These are phyloP conservation scores for Fomes fomentarius DNA, from an alignment of 1,284 basidiomycete species.

Conservation along the genomic window DNA sequence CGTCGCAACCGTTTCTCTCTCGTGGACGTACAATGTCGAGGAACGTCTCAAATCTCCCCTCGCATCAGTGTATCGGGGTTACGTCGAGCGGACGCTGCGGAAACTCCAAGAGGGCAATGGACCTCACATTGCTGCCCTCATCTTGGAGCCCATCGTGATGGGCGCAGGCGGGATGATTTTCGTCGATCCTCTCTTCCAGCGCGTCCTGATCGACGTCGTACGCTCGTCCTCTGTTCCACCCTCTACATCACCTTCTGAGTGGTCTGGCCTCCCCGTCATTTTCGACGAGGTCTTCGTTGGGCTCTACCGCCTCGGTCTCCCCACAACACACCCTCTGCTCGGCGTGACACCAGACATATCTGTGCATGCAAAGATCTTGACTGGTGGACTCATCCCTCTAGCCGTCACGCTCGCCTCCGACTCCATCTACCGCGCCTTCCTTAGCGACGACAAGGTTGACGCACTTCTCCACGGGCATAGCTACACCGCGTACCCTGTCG, in stretches of 20 bases:
- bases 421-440: conserved; percentile 83
- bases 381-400: conserved; percentile 91
- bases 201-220: conserved; percentile 83
- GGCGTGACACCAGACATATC: conserved; percentile 84
- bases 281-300: conserved; percentile 98
- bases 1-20: conserved; percentile 50
- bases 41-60: conserved; percentile 64
- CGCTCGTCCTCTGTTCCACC: conserved; percentile 41
- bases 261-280: conserved; percentile 87
- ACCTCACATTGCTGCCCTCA: conserved; percentile 68
- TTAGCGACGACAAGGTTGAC: conserved; percentile 76
- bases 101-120: conserved; percentile 45
- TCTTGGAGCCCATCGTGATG: conserved; percentile 93
- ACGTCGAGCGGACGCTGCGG: conserved; percentile 63
- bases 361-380: conserved; percentile 93
- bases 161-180: conserved; percentile 98
- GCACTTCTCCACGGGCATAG: conserved; percentile 95
- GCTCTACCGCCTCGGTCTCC: conserved; percentile 82
- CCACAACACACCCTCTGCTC: conserved; percentile 67
- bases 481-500: conserved; percentile 92
- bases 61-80: conserved; percentile 63
- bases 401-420: conserved; percentile 83
- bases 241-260: conserved; percentile 36
- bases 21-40: conserved; percentile 76
- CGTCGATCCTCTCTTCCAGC: conserved; percentile 96